phyloP scores from a whole-genome alignment of 306 rosid species.

The Morella rubra region DNA sequence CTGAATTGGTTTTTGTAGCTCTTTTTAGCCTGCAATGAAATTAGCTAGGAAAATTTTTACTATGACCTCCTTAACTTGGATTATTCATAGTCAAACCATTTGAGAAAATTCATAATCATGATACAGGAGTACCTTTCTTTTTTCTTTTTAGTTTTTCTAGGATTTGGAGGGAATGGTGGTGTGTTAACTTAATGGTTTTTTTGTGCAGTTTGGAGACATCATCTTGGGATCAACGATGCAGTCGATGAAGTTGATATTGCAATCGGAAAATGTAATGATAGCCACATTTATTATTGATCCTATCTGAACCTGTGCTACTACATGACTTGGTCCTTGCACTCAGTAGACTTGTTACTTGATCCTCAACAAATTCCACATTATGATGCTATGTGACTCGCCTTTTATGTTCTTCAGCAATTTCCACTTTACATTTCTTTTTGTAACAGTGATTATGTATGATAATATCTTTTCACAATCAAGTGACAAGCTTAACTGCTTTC shows the following conservation, averaged over 20 bases:
- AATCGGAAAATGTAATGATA: slow-evolving; percentile 79
- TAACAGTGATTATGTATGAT: not conserved
- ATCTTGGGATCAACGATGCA: slow-evolving; percentile 69
- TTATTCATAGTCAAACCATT: not conserved
- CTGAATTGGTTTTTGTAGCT: not conserved
- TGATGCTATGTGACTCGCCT: not conserved
- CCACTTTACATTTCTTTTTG: not conserved
- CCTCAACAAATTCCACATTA: not conserved
- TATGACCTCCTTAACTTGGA: not conserved
- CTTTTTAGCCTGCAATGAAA: not conserved
- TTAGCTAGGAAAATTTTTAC: not conserved
- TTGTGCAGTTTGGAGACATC: slow-evolving; percentile 97
- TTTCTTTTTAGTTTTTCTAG: not conserved
- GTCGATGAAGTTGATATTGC: slow-evolving; percentile 77
- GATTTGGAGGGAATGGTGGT: not conserved
- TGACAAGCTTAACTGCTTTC: not conserved
- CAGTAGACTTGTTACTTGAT: not conserved
- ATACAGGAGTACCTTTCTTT: not conserved
- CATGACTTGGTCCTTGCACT: too few relatives aligned
- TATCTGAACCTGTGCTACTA: not conserved
- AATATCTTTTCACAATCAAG: not conserved
- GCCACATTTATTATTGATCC: slow-evolving; percentile 23
- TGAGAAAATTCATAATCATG: not conserved
- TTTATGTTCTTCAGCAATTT: not conserved
- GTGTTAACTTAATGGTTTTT: slow-evolving; percentile 36